Conservation (phyloP, 202 grass and related monocot genomes). For the Eragrostis tef region DNA sequence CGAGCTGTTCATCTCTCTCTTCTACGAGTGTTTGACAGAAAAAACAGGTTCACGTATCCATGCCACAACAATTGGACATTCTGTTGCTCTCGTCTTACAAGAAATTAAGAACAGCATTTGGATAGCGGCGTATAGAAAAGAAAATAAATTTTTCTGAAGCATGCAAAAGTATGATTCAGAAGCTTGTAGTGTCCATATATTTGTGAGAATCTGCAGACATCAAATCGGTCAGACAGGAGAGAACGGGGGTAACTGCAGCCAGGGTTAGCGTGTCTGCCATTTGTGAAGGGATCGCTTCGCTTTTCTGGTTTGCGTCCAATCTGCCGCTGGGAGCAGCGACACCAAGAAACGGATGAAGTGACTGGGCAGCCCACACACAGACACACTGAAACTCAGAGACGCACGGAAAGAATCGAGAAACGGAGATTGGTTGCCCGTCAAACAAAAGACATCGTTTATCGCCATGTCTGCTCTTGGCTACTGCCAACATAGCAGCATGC, state of each 20-base stretch:
- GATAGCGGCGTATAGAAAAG: not conserved
- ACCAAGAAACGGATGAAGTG: not conserved
- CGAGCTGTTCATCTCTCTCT: slow-evolving; percentile 1
- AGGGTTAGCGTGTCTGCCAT: slow-evolving; percentile 45
- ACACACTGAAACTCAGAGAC: not conserved
- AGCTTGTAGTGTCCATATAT: not conserved
- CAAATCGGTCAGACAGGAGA: slow-evolving; percentile 22
- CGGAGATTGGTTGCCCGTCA: not conserved
- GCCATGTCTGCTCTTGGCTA: not conserved
- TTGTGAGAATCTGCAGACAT: not conserved
- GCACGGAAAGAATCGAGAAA: not conserved
- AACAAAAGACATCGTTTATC: slow-evolving; percentile 12
- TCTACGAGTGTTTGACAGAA: not conserved
- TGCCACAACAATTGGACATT: not conserved
- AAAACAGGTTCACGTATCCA: not conserved
- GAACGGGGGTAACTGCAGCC: not conserved
- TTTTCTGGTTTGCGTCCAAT: slow-evolving; percentile 56
- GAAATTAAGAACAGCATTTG: not conserved
- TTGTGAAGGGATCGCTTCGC: not conserved
- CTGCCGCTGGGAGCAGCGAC: not conserved
- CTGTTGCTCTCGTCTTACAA: not conserved
- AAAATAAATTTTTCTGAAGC: not conserved
- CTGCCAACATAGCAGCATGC: not conserved
- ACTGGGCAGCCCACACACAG: not conserved
- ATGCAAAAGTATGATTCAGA: not conserved